Conservation (phyloP, 2,329 filamentous ascomycete genomes). For the Ascochyta pisi region DNA sequence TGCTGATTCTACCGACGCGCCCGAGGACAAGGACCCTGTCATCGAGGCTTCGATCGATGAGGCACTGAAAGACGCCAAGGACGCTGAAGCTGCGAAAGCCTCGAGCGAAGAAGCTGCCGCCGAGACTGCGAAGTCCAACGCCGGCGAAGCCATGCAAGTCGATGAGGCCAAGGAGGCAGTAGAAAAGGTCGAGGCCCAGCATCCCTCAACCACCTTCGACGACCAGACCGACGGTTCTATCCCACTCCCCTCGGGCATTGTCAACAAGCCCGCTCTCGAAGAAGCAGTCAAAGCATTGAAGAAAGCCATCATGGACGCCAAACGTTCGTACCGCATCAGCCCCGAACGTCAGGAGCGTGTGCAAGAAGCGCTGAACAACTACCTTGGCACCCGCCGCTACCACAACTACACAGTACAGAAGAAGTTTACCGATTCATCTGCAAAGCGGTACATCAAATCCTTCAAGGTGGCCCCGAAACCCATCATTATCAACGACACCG, state of each 20-base stretch:
- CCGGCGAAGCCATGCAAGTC: constrained; percentile 14
- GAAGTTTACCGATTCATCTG: constrained; percentile 77
- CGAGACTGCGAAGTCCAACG: constrained; percentile 16
- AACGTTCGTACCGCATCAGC: constrained; percentile 83
- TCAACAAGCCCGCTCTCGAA: constrained; percentile 47
- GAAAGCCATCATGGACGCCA: constrained; percentile 79
- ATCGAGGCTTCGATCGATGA: constrained; percentile 41
- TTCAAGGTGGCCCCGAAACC: constrained; percentile 72
- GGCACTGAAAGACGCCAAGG: constrained; percentile 10
- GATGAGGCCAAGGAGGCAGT: constrained; percentile 36
- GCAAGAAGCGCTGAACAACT: constrained; percentile 75
- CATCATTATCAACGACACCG: constrained; percentile 85
- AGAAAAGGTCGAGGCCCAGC: constrained; percentile 34
- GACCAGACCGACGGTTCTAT: constrained; percentile 40
- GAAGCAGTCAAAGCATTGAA: constrained; percentile 67
- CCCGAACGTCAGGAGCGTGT: constrained; percentile 74
- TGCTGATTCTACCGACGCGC: constrained; percentile 41
- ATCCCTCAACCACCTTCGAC: constrained; percentile 35
- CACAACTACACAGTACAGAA: constrained; percentile 99
- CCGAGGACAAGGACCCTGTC: constrained; percentile 38
- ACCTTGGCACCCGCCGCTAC: constrained; percentile 86
- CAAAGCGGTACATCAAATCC: constrained; percentile 90
- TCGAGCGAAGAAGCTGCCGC: constrained; percentile 13
- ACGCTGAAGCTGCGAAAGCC: constrained; percentile 14
- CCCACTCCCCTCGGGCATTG: constrained; percentile 32